Percentiles rank a stretch among this genome's conserved stretches.
phyloP scores from a whole-genome alignment of 176 grass and related monocot genomes.

The Oryza glaberrima region DNA sequence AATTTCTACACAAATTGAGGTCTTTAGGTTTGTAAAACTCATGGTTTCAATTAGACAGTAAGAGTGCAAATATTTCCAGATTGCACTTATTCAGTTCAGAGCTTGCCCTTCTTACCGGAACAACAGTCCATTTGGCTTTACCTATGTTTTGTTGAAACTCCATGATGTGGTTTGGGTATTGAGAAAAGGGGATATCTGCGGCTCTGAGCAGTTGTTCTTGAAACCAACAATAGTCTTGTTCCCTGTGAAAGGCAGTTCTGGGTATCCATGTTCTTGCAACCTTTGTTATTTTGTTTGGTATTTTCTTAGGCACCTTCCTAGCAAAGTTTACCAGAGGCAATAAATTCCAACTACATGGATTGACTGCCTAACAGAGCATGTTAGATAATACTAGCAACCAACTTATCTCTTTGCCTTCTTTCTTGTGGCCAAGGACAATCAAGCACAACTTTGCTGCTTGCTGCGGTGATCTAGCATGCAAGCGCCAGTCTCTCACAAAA shows the following conservation, averaged over 20 bases:
- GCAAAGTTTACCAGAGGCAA: not conserved
- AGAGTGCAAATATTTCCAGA: not conserved
- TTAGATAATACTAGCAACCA: not conserved
- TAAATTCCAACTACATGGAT: not conserved
- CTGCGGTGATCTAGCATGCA: not conserved
- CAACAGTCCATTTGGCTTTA: not conserved
- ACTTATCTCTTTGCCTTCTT: not conserved
- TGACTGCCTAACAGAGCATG: not conserved
- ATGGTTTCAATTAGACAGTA: not conserved
- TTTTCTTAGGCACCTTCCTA: not conserved
- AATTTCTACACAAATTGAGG: not conserved
- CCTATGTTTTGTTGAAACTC: not conserved
- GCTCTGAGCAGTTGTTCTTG: not conserved
- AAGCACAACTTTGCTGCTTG: not conserved
- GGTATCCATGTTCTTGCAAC: not conserved
- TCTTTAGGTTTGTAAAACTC: not conserved
- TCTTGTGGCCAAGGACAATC: not conserved
- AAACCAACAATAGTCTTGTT: not conserved
- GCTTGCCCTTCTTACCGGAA: constrained; percentile 15
- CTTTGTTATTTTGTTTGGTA: not conserved
- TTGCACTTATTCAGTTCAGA: not conserved
- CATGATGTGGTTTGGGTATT: not conserved
- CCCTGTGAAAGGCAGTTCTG: not conserved
- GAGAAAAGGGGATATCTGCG: not conserved
- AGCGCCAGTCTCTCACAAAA: not conserved